Evolutionary conservation across 306 rosid species (phyloP).

Genomic region (Lathyrus aphaca): DNA sequence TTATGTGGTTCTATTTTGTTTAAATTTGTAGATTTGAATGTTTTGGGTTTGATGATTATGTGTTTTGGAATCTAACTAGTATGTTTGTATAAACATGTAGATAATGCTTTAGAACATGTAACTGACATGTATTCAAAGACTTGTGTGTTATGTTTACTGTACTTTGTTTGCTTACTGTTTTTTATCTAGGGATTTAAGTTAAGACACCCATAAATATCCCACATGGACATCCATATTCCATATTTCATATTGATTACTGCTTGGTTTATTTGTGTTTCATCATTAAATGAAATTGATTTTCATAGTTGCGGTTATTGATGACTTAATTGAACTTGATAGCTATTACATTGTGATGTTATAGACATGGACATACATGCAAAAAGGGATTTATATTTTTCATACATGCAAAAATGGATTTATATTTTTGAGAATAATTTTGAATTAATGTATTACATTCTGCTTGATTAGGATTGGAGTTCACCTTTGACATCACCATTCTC

Average conservation of each 20-base stretch:
- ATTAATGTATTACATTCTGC: no score
- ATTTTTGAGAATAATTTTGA: no score
- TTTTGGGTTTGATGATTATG: slow-evolving; percentile 23
- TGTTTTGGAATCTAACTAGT: slow-evolving; percentile 9
- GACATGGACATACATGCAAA: no score
- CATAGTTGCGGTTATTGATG: background rate
- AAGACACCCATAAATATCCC: slow-evolving; percentile 52
- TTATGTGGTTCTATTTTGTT: background rate
- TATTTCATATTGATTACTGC: background rate
- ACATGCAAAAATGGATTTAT: no score
- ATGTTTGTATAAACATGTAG: slow-evolving; percentile 19
- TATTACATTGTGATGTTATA: slow-evolving; percentile 3
- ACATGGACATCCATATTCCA: slow-evolving; percentile 36
- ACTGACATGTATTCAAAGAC: background rate
- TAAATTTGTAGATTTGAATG: slow-evolving; percentile 4
- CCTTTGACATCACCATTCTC: no score
- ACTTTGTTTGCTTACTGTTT: background rate
- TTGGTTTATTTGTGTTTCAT: background rate
- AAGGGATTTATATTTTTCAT: no score
- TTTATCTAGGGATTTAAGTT: slow-evolving; percentile 14
- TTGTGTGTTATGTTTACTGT: background rate
- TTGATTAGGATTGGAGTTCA: no score
- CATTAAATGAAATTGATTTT: background rate
- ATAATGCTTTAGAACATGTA: background rate
- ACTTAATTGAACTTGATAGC: slow-evolving; percentile 3